These are phyloP conservation scores for Leptographium lundbergii DNA, from an alignment of 2,329 filamentous ascomycete species.

Conservation along the genomic window DNA sequence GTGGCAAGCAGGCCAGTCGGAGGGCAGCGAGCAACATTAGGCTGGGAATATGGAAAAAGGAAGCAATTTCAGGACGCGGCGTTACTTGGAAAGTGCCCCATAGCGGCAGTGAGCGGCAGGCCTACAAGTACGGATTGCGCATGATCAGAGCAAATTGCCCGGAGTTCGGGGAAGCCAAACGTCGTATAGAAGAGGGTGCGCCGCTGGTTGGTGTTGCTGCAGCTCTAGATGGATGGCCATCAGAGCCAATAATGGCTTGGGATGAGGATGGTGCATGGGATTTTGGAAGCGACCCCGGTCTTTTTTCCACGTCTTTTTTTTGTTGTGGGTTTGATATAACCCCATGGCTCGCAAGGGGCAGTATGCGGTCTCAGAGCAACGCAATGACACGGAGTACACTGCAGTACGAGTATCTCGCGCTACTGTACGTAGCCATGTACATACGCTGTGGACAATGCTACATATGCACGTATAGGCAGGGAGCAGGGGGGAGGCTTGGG, in stretches of 20 bases:
- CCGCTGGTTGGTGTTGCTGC: no score
- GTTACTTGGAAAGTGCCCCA: background rate
- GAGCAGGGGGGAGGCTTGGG: background rate
- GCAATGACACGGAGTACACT: conserved; percentile 7
- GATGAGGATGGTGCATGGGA: background rate
- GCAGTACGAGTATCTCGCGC: background rate
- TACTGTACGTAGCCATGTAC: background rate
- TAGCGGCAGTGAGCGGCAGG: background rate
- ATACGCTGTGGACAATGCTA: background rate
- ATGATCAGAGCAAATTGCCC: no score
- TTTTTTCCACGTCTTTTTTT: background rate
- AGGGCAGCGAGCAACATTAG: background rate
- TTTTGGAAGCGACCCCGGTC: background rate
- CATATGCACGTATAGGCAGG: conserved; percentile 3
- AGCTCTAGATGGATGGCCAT: no score
- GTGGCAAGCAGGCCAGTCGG: background rate
- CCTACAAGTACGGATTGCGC: no score
- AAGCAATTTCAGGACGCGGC: background rate
- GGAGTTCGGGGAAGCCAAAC: no score
- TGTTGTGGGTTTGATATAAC: background rate
- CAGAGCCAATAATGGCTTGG: background rate
- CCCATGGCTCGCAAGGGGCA: background rate
- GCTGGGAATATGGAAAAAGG: background rate
- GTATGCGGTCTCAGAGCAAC: conserved; percentile 8
- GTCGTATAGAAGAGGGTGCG: no score